phyloP scores from a whole-genome alignment of 495 filamentous ascomycete species.

The Paragyromitra xinjiangensis region DNA sequence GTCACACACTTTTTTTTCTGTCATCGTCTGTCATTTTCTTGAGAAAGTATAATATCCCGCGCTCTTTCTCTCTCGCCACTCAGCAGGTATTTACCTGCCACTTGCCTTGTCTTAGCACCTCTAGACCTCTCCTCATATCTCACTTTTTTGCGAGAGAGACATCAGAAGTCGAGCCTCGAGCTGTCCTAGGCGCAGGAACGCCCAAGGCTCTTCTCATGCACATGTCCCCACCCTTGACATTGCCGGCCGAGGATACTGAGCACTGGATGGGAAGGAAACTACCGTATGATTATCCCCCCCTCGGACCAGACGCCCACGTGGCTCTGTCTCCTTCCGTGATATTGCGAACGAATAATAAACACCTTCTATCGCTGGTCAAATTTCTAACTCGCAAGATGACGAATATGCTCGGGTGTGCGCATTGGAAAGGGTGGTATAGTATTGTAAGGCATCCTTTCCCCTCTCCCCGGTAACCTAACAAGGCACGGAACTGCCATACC shows the following conservation, averaged over 20 bases:
- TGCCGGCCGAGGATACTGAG: slow-evolving; percentile 37
- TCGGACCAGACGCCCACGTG: slow-evolving; percentile 37
- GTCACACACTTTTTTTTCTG: slow-evolving; percentile 39
- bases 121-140: slow-evolving; percentile 35
- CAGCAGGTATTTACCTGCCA: slow-evolving; percentile 26
- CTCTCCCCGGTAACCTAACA: slow-evolving; percentile 25
- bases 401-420: slow-evolving; percentile 40
- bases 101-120: slow-evolving; percentile 25
- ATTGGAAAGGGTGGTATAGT: slow-evolving; percentile 38
- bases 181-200: slow-evolving; percentile 26
- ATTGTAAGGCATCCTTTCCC: slow-evolving; percentile 30
- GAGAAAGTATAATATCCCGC: slow-evolving; percentile 19
- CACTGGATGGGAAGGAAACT: slow-evolving; percentile 18
- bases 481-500: slow-evolving; percentile 43
- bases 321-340: slow-evolving; percentile 35
- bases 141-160: slow-evolving; percentile 30
- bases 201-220: slow-evolving; percentile 37
- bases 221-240: slow-evolving; percentile 28
- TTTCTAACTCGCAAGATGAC: slow-evolving; percentile 50
- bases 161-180: slow-evolving; percentile 13
- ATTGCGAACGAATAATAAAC: slow-evolving; percentile 46
- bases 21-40: slow-evolving; percentile 30
- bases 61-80: slow-evolving; percentile 12
- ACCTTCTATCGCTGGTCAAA: slow-evolving; percentile 35
- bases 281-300: slow-evolving; percentile 33